Evolutionary conservation across 306 rosid genomes (phyloP).

Genomic region (Sicyos edulis): DNA sequence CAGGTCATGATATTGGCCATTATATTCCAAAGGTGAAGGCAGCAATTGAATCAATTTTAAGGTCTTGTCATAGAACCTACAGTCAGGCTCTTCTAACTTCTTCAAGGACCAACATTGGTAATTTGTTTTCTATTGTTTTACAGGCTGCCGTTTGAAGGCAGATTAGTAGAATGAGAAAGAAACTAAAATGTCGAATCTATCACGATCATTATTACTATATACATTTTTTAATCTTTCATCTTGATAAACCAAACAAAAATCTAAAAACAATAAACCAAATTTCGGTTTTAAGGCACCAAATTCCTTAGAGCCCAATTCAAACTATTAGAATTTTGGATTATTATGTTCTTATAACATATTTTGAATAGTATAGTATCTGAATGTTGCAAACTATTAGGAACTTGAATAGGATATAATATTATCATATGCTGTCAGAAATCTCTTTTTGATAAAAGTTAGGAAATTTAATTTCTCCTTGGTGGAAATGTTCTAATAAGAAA

Average conservation of each 20-base stretch:
- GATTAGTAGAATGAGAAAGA: neutral
- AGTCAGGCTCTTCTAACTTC: constrained; percentile 96
- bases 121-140: constrained; percentile 27
- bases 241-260: neutral
- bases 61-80: constrained; percentile 74
- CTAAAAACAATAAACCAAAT: neutral
- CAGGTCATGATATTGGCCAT: constrained; percentile 93
- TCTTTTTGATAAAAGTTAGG: neutral
- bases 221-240: neutral
- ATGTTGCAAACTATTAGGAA: too few relatives aligned
- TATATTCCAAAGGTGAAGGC: constrained; percentile 94
- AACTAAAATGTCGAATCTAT: neutral
- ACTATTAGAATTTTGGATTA: neutral
- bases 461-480: neutral
- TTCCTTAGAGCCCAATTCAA: neutral
- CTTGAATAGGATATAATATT: neutral
- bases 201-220: too few relatives aligned
- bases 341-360: neutral
- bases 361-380: neutral
- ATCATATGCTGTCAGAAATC: neutral
- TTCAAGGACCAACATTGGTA: constrained; percentile 89
- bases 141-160: constrained; percentile 21
- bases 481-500: neutral
- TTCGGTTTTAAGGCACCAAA: neutral
- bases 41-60: constrained; percentile 84